Evolutionary conservation across 2,329 filamentous ascomycete genomes (phyloP).

Genomic region (Apiospora saccharicola): DNA sequence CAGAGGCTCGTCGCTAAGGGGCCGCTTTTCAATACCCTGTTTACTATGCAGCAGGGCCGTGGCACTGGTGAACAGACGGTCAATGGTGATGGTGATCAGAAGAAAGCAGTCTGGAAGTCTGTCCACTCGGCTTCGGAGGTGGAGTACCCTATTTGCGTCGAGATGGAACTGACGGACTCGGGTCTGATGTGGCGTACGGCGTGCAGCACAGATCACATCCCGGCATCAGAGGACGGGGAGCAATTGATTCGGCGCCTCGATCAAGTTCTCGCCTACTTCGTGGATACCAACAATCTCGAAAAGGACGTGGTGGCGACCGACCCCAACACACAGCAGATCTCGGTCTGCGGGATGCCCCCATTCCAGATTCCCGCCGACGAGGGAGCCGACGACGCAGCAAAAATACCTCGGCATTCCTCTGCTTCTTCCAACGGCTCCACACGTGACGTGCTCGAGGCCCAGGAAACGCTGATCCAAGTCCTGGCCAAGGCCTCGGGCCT

Average conservation of each 20-base stretch:
- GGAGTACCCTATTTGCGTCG: slow-evolving; percentile 83
- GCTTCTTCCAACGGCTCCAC: background rate
- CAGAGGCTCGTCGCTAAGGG: slow-evolving; percentile 56
- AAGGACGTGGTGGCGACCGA: slow-evolving; percentile 61
- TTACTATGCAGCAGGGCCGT: slow-evolving; percentile 58
- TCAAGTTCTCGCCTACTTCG: slow-evolving; percentile 61
- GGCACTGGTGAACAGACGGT: background rate
- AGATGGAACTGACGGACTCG: slow-evolving; percentile 71
- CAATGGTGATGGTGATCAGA: background rate
- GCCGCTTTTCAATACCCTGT: slow-evolving; percentile 62
- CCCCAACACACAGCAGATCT: slow-evolving; percentile 52
- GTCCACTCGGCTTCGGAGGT: slow-evolving; percentile 70
- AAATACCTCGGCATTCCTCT: background rate
- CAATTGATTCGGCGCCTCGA: slow-evolving; percentile 68
- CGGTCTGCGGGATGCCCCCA: slow-evolving; percentile 69
- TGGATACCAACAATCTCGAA: slow-evolving; percentile 51
- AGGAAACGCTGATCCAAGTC: slow-evolving; percentile 52
- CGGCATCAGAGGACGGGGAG: slow-evolving; percentile 51
- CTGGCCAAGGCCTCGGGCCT: slow-evolving; percentile 68
- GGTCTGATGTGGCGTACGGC: slow-evolving; percentile 75
- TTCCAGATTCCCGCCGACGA: slow-evolving; percentile 41
- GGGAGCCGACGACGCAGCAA: background rate
- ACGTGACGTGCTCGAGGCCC: background rate
- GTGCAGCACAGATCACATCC: slow-evolving; percentile 65
- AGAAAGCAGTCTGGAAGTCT: slow-evolving; percentile 63